Conservation (phyloP, 495 filamentous ascomycete species). For the Hyphodiscus hymeniophilus region DNA sequence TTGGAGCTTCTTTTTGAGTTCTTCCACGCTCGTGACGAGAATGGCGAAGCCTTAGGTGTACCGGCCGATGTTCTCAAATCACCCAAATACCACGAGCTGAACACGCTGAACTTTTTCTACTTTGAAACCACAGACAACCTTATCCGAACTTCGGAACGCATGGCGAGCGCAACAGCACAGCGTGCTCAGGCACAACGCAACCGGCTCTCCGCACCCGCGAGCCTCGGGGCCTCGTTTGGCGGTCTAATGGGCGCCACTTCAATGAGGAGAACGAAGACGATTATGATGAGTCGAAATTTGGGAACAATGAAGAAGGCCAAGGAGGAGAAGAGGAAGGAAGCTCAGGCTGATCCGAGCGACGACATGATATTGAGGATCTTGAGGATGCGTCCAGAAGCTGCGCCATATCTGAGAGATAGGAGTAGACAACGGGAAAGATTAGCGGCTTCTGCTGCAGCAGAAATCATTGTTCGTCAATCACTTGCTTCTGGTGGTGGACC, state of each 20-base stretch:
- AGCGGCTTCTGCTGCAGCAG: conserved; percentile 81
- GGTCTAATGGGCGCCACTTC: conserved; percentile 63
- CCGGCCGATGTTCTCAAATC: conserved; percentile 86
- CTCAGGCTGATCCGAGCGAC: conserved; percentile 93
- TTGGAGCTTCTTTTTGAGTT: conserved; percentile 86
- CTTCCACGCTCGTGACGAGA: conserved; percentile 84
- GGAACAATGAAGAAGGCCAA: conserved; percentile 95
- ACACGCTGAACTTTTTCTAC: conserved; percentile 96
- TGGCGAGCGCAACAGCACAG: conserved; percentile 82
- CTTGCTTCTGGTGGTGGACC: conserved; percentile 57
- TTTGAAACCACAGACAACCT: conserved; percentile 87
- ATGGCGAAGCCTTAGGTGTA: conserved; percentile 79
- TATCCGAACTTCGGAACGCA: conserved; percentile 85
- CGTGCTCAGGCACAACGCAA: conserved; percentile 65
- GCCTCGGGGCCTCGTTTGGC: conserved; percentile 44
- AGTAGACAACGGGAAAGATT: conserved; percentile 91
- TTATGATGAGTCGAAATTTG: conserved; percentile 90
- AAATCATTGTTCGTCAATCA: conserved; percentile 91
- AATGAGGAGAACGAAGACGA: conserved; percentile 76
- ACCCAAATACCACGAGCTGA: conserved; percentile 96
- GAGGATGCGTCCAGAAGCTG: conserved; percentile 94
- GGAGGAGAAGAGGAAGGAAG: conserved; percentile 89
- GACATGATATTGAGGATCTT: conserved; percentile 97
- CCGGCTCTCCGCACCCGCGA: conserved; percentile 64
- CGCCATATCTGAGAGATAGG: conserved; percentile 77